phyloP scores from a whole-genome alignment of 2,329 filamentous ascomycete species.

The Neobulgaria alba region DNA sequence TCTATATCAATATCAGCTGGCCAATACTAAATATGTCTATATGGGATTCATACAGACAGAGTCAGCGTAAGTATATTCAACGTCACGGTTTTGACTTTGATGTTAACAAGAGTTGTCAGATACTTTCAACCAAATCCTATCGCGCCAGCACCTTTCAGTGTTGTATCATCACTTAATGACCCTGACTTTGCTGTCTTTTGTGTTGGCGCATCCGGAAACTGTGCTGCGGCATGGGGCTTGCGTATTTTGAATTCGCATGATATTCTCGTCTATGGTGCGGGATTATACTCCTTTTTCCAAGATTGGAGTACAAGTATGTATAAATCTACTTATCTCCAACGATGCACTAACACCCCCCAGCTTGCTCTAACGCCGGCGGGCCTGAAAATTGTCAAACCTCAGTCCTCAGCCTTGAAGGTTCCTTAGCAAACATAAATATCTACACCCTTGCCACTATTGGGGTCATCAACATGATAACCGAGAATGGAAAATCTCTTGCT shows the following conservation, averaged over 20 bases:
- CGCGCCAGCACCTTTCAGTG: conserved; percentile 53
- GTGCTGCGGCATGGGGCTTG: conserved; percentile 56
- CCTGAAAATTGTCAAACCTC: conserved; percentile 18
- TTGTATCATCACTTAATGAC: conserved; percentile 33
- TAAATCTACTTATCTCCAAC: background rate
- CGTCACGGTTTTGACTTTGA: background rate
- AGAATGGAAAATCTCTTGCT: conserved; percentile 9
- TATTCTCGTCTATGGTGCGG: conserved; percentile 43
- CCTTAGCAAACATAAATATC: conserved; percentile 11
- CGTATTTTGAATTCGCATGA: conserved; percentile 44
- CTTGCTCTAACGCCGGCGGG: conserved; percentile 9
- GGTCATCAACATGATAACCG: conserved; percentile 16
- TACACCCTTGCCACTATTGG: conserved; percentile 19
- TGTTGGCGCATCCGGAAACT: conserved; percentile 32
- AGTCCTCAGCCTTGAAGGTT: conserved; percentile 18
- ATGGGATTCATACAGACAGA: conserved; percentile 23
- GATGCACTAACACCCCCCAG: conserved; percentile 5
- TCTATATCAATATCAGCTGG: conserved; percentile 45
- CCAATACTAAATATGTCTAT: conserved; percentile 26
- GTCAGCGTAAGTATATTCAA: conserved; percentile 37
- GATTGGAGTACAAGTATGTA: conserved; percentile 36
- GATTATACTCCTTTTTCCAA: conserved; percentile 52
- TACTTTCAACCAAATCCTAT: conserved; percentile 62
- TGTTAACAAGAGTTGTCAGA: conserved; percentile 10
- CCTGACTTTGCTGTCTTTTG: conserved; percentile 40